phyloP scores from a whole-genome alignment of 345 rosid species.

The Pelargonium nanum region DNA sequence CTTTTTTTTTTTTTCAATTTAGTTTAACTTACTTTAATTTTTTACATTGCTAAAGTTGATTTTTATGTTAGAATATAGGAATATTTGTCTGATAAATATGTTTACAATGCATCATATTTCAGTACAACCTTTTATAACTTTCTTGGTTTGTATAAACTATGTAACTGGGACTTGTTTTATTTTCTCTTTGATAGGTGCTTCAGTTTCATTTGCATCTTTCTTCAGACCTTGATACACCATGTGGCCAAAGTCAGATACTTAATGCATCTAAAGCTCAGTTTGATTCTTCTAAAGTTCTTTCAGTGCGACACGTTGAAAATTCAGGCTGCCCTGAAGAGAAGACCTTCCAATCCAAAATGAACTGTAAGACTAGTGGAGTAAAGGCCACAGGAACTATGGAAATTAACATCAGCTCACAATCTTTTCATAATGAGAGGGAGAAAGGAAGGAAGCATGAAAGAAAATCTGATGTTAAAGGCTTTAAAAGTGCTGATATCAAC shows the following conservation, averaged over 20 bases:
- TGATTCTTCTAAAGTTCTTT: slow-evolving; percentile 9
- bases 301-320: slow-evolving; percentile 15
- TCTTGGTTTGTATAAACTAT: background rate
- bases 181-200: slow-evolving; percentile 21
- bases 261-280: slow-evolving; percentile 5
- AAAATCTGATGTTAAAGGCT: slow-evolving; percentile 14
- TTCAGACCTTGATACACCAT: slow-evolving; percentile 19
- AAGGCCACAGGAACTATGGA: slow-evolving; percentile 6
- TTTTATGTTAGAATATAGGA: background rate
- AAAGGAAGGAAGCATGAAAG: slow-evolving; percentile 9
- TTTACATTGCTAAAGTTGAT: background rate
- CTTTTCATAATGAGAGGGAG: background rate
- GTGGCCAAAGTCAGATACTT: slow-evolving; percentile 13
- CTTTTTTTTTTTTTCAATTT: no score
- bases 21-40: no score
- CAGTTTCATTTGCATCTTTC: slow-evolving; percentile 33
- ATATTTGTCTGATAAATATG: background rate
- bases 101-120: background rate
- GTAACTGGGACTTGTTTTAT: slow-evolving; percentile 1
- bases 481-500: slow-evolving; percentile 23
- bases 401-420: slow-evolving; percentile 6
- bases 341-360: slow-evolving; percentile 5
- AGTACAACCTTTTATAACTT: background rate
- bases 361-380: background rate
- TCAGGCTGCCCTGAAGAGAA: slow-evolving; percentile 8